Percentiles rank a stretch among this genome's conserved stretches.
phyloP scores from a whole-genome alignment of 148 eudicot genomes.

The Fagopyrum esculentum region DNA sequence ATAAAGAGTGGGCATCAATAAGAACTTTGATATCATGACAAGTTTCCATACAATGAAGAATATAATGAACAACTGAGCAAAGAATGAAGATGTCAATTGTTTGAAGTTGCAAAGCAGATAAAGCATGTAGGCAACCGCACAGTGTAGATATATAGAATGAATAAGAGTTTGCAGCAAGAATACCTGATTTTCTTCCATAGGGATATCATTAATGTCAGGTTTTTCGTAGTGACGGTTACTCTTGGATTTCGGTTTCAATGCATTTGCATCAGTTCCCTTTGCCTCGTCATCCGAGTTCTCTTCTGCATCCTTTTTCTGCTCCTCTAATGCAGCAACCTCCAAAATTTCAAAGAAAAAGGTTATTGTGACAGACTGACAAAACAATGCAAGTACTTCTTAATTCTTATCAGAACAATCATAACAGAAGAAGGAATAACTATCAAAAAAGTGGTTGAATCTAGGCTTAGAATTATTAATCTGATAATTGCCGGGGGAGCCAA shows the following conservation, averaged over 20 bases:
- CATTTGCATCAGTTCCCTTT: conserved; percentile 32
- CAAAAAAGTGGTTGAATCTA: not conserved
- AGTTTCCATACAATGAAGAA: too few relatives aligned
- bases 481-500: not conserved
- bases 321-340: conserved; percentile 79
- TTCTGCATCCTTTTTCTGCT: conserved; percentile 53
- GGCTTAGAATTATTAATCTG: not conserved
- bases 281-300: conserved; percentile 60
- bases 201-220: too few relatives aligned
- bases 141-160: too few relatives aligned
- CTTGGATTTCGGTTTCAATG: too few relatives aligned
- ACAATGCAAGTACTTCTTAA: not conserved
- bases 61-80: not conserved
- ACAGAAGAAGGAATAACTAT: too few relatives aligned
- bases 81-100: not conserved
- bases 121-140: not conserved
- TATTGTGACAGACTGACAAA: not conserved
- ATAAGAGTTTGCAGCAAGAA: too few relatives aligned
- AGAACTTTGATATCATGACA: not conserved
- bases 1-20: not conserved
- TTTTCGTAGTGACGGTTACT: too few relatives aligned
- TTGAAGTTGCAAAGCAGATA: not conserved
- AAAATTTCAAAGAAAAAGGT: not conserved
- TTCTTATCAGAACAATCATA: not conserved
- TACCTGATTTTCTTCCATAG: too few relatives aligned